Evolutionary conservation across 352 stramenopile species (phyloP), one percentile per base, ranked within the genome.

Genomic region (Pseudoperonospora humuli): DNA sequence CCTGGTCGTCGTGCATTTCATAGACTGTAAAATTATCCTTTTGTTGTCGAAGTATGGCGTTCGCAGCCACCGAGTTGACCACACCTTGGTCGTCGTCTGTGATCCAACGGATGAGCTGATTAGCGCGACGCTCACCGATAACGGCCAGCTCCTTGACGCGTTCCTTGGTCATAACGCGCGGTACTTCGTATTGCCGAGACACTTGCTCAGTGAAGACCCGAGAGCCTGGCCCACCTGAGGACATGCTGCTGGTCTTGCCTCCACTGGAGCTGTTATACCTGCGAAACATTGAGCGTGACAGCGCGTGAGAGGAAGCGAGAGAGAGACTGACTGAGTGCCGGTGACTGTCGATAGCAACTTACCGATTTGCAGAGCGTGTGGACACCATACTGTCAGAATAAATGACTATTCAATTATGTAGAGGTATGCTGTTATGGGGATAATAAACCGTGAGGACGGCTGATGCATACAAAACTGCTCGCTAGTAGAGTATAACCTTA

Each of bases 21-120:
- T 84, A 86, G 47, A 86, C 69, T 25, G 67, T 64, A 57, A 84
- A 86, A 54, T 84, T 86, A 25, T 86, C 77, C 21, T 84, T 85
- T 39, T 89, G 74, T 41, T 86, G 67, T 7, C 80, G 62, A 36
- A 90, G 38, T 18, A 78, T 66, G 39, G 61, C 64, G 21, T 45
- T 49, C 17, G 50, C 40, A 19, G 62, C 46, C 13, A 57, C 54
- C 10, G 50, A 61, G 14, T 58, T 59, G 11, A 59, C 47, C 18
- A 64, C 56, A 15, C 39, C 54, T 17, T 77, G 70, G 53, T 84
- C 72, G 39, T 84, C 70, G 44, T 79, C 68, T 45, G 66, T 77
- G 3, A 85, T 54, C 54, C 70, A 82, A 17, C 67, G 65, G 43
- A 86, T 72, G 53, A 89, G 67, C 50, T 75, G 59, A 23, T 76